phyloP scores from a whole-genome alignment of 148 eudicot species.

The Rhododendron vialii region DNA sequence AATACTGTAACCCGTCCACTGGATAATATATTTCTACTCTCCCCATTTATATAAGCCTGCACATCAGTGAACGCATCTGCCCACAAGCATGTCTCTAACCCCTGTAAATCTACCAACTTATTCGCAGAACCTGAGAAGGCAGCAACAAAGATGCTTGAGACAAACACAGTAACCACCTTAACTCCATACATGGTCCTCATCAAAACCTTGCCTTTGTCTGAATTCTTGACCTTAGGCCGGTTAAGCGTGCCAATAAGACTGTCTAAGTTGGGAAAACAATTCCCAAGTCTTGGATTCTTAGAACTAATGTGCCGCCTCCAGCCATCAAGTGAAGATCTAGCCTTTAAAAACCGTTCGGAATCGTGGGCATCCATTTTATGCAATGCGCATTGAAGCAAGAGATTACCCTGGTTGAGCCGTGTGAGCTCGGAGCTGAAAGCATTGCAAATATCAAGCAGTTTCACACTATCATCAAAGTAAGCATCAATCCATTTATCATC shows the following conservation, averaged over 20 bases:
- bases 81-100: slow-evolving; percentile 55
- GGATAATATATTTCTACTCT: slow-evolving; percentile 38
- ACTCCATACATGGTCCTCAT: slow-evolving; percentile 91
- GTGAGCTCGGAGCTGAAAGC: slow-evolving; percentile 72
- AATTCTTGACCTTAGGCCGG: slow-evolving; percentile 77
- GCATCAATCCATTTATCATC: slow-evolving; percentile 88
- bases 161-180: slow-evolving; percentile 54
- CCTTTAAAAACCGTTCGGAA: slow-evolving; percentile 31
- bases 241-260: slow-evolving; percentile 49
- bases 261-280: slow-evolving; percentile 45
- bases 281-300: slow-evolving; percentile 56
- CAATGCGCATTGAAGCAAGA: slow-evolving; percentile 48
- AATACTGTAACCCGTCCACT: slow-evolving; percentile 33
- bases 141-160: slow-evolving; percentile 58
- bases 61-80: slow-evolving; percentile 57
- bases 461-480: slow-evolving; percentile 76
- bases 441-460: slow-evolving; percentile 73
- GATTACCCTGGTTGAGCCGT: slow-evolving; percentile 65
- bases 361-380: slow-evolving; percentile 31
- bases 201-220: slow-evolving; percentile 74
- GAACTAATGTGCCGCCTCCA: slow-evolving; percentile 61
- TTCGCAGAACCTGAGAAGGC: slow-evolving; percentile 58
- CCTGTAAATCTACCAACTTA: slow-evolving; percentile 46
- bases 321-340: slow-evolving; percentile 55
- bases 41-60: slow-evolving; percentile 49